Conservation (phyloP, 1,139 yeast genomes). For the Saccharomyces hybrid region DNA sequence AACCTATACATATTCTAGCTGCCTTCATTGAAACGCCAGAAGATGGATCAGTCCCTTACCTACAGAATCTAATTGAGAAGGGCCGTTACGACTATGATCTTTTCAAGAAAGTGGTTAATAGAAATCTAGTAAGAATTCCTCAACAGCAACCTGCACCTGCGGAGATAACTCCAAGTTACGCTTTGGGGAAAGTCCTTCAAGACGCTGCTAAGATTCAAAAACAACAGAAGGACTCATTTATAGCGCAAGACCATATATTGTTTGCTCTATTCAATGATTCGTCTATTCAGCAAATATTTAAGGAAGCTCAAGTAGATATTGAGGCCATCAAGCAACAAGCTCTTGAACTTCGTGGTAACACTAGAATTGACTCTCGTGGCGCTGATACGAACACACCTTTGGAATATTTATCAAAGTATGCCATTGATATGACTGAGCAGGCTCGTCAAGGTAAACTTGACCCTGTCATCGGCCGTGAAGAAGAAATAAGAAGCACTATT, state of each 20-base stretch:
- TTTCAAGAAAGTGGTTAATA: conserved; percentile 74
- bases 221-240: conserved; percentile 82
- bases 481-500: conserved; percentile 91
- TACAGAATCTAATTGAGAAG: conserved; percentile 79
- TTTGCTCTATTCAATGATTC: conserved; percentile 78
- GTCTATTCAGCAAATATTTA: conserved; percentile 62
- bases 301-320: conserved; percentile 60
- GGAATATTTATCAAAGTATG: conserved; percentile 84
- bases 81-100: conserved; percentile 83
- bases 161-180: conserved; percentile 60
- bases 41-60: conserved; percentile 55
- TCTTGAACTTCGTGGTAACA: conserved; percentile 80
- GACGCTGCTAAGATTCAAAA: conserved; percentile 68
- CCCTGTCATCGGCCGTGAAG: conserved; percentile 98
- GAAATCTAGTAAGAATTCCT: conserved; percentile 75
- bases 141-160: conserved; percentile 83
- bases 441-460: conserved; percentile 93
- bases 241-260: conserved; percentile 91
- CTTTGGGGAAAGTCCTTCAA: conserved; percentile 61
- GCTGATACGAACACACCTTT: conserved; percentile 84
- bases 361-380: conserved; percentile 84
- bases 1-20: conserved; percentile 83
- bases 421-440: conserved; percentile 84
- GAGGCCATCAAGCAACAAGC: conserved; percentile 76
- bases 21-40: conserved; percentile 79